Percentiles rank a stretch among this genome's conserved stretches.
Conservation (phyloP, 1,139 yeast genomes). For the Hyphopichia pseudoburtonii region DNA sequence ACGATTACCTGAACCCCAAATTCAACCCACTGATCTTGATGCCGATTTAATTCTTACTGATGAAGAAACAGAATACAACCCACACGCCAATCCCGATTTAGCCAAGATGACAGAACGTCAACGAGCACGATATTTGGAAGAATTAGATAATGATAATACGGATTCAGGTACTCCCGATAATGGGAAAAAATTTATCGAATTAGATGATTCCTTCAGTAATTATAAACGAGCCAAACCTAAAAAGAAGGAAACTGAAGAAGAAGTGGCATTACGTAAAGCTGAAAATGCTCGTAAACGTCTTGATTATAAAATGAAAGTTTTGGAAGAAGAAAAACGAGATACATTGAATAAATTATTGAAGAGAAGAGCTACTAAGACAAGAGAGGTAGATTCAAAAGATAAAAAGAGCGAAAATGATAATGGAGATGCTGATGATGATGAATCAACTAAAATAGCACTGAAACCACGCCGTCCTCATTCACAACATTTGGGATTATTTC, state of each 20-base stretch:
- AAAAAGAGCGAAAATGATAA: conserved; percentile 26
- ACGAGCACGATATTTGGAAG: conserved; percentile 46
- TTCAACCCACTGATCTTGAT: conserved; percentile 30
- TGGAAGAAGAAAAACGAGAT: conserved; percentile 91
- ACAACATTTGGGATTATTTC: conserved; percentile 31
- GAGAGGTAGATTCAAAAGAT: conserved; percentile 39
- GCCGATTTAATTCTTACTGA: conserved; percentile 43
- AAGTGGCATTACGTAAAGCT: conserved; percentile 74
- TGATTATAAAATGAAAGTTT: conserved; percentile 75
- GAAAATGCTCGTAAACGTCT: conserved; percentile 89
- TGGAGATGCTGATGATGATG: too few species aligned
- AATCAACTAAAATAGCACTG: conserved; percentile 10
- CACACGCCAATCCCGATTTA: conserved; percentile 44
- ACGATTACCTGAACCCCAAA: conserved; percentile 9
- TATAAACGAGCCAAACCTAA: conserved; percentile 27
- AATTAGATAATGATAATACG: conserved; percentile 12
- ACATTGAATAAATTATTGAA: conserved; percentile 82
- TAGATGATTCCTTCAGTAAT: conserved; percentile 24
- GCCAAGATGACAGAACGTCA: conserved; percentile 65
- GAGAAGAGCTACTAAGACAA: conserved; percentile 73
- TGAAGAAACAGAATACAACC: conserved; percentile 45
- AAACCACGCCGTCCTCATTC: conserved; percentile 38
- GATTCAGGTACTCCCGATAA: conserved; percentile 1
- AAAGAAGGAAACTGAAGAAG: conserved; percentile 76
- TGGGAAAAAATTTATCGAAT: conserved; percentile 23